These are phyloP conservation scores for Claviceps monticola DNA, from an alignment of 2,329 filamentous ascomycete genomes.

Conservation along the genomic window DNA sequence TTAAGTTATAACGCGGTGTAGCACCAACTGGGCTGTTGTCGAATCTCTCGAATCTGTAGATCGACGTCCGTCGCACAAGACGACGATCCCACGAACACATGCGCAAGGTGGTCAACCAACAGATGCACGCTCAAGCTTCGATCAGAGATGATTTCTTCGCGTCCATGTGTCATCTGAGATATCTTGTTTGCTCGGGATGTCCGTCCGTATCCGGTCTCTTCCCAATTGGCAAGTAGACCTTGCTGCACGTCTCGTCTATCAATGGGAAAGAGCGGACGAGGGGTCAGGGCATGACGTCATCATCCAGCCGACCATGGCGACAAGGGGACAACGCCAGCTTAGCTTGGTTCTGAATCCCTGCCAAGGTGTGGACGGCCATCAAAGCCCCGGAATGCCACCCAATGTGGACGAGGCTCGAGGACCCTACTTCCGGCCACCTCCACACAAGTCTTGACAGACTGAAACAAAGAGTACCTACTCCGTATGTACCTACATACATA, in stretches of 20 bases:
- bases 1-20: not conserved
- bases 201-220: too few species aligned
- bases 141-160: too few species aligned
- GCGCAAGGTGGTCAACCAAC: too few species aligned
- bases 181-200: too few species aligned
- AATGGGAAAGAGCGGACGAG: not conserved
- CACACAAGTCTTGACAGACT: not conserved
- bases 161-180: not conserved
- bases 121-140: too few species aligned
- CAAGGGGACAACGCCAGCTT: not conserved
- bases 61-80: too few species aligned
- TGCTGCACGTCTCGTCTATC: not conserved
- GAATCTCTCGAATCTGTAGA: too few species aligned
- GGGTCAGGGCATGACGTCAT: constrained; percentile 1
- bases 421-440: constrained; percentile 8
- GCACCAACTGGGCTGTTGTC: too few species aligned
- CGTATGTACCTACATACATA: too few species aligned
- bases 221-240: too few species aligned
- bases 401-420: not conserved
- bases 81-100: too few species aligned
- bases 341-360: not conserved
- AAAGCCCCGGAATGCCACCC: not conserved
- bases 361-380: not conserved
- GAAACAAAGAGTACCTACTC: not conserved
- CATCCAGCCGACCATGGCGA: not conserved